Evolutionary conservation across 257 asterid genomes (phyloP).

Genomic region (Scutellaria baicalensis): DNA sequence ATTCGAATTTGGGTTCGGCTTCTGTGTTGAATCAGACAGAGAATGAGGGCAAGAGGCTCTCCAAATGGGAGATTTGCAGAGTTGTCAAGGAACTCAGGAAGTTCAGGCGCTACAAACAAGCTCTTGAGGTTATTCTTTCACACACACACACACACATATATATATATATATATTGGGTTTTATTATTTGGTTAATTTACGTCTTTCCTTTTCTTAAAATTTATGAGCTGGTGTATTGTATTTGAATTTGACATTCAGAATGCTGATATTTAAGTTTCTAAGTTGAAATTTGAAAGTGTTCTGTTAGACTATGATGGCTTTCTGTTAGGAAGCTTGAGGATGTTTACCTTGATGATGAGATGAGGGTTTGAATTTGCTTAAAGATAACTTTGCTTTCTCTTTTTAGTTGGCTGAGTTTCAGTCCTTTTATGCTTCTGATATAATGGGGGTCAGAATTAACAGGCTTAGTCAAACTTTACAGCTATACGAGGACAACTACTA

Average conservation of each 20-base stretch:
- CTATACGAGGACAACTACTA: neutral
- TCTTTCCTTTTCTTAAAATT: neutral
- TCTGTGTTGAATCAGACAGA: slow-evolving; percentile 73
- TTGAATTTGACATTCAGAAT: neutral
- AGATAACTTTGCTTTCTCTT: neutral
- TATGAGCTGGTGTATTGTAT: neutral
- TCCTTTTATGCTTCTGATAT: neutral
- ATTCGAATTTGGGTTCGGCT: slow-evolving; percentile 39
- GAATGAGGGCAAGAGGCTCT: slow-evolving; percentile 48
- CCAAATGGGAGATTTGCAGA: slow-evolving; percentile 73
- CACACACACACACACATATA: no score
- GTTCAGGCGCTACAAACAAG: slow-evolving; percentile 57
- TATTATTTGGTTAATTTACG: neutral
- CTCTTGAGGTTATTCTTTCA: slow-evolving; percentile 71
- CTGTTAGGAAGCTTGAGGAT: neutral
- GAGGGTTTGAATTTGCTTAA: neutral
- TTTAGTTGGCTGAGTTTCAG: neutral
- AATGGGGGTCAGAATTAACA: neutral
- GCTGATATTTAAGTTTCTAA: neutral
- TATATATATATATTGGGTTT: neutral
- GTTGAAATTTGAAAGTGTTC: neutral
- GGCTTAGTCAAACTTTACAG: neutral
- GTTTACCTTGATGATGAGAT: neutral
- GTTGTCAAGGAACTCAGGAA: slow-evolving; percentile 82
- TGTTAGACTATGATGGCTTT: neutral